Evolutionary conservation across 805 yeast species (phyloP), one percentile per base, ranked within the genome.

Genomic region (Starmerella cellae): DNA sequence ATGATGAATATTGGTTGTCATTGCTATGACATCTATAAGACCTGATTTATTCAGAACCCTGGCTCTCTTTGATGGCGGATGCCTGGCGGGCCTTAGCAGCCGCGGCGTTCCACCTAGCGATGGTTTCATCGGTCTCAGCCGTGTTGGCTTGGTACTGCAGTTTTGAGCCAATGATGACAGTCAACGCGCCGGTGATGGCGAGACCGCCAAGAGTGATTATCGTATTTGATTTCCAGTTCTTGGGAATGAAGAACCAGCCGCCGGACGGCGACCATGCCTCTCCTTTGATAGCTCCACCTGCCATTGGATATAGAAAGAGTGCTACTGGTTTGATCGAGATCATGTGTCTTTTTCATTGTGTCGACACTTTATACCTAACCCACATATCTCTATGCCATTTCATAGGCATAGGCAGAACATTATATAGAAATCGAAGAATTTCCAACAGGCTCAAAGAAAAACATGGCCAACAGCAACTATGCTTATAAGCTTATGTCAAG

Each of bases 231-330:
- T 62, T 63, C 60, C 69, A 68, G 61, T 73, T 73, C 50, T 60
- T 61, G 17, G 78, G 78, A 14, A 68, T 66, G 53, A 67, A 67
- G 56, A 55, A 67, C 77, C 78, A 73, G 38, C 77, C 78, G 43
- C 78, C 78, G 2, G 73, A 53, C 22, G 73, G 74, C 18, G 73
- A 56, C 59, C 59, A 54, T 4, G 59, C 57, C 42, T 55, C 57
- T 30, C 57, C 57, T 43, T 53, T 53, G 42, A 53, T 53, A 8
- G 57, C 53, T 24, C 57, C 57, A 18, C 56, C 56, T 29, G 51
- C 55, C 56, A 53, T 53, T n/a, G 37, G 4, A 4, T 33, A 20
- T 33, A 21, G 32, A 29, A 29, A 29, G 32, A 9, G 32, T 29
- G 16, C 32, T 29, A 29, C 32, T 29, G 32, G 32, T 17, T n/a